Evolutionary conservation across 208 protist genomes (phyloP).

Genomic region (Phytomonas sp.): DNA sequence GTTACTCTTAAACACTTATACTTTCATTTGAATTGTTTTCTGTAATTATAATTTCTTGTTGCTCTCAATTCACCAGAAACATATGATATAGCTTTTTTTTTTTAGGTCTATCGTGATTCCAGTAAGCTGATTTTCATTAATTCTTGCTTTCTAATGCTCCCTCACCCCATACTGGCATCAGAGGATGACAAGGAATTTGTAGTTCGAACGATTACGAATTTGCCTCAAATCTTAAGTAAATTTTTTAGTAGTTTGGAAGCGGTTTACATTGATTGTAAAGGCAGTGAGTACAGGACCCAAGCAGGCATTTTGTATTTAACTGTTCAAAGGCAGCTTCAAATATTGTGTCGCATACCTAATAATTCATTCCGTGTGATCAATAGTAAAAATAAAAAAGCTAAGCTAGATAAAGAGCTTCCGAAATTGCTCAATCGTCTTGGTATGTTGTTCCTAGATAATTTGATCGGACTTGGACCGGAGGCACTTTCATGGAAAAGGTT

Average conservation of each 20-base stretch:
- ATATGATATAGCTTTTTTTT: conserved; percentile 9
- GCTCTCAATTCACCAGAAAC: conserved; percentile 6
- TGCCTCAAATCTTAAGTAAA: conserved; percentile 46
- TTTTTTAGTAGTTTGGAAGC: conserved; percentile 66
- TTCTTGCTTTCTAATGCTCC: conserved; percentile 34
- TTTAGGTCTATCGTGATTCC: conserved; percentile 2
- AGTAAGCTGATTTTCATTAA: neutral
- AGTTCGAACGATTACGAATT: conserved; percentile 38
- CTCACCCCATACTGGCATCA: conserved; percentile 81
- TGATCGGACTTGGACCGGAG: conserved; percentile 52
- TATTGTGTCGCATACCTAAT: conserved; percentile 9
- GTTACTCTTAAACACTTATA: neutral
- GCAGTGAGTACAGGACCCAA: neutral
- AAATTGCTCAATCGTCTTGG: conserved; percentile 54
- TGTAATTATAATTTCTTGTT: neutral
- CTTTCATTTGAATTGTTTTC: conserved; percentile 9
- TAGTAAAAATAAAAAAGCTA: conserved; percentile 11
- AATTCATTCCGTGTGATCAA: conserved; percentile 9
- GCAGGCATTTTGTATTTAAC: conserved; percentile 13
- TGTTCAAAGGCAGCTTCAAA: conserved; percentile 35
- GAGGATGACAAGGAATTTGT: conserved; percentile 83
- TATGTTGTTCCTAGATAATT: conserved; percentile 64
- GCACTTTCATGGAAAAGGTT: conserved; percentile 68
- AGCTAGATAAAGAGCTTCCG: conserved; percentile 46
- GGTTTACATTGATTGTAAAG: conserved; percentile 17